These are phyloP conservation scores for Helicosporidium sp. DNA, from an alignment of 139 green algal species.

Conservation along the genomic window DNA sequence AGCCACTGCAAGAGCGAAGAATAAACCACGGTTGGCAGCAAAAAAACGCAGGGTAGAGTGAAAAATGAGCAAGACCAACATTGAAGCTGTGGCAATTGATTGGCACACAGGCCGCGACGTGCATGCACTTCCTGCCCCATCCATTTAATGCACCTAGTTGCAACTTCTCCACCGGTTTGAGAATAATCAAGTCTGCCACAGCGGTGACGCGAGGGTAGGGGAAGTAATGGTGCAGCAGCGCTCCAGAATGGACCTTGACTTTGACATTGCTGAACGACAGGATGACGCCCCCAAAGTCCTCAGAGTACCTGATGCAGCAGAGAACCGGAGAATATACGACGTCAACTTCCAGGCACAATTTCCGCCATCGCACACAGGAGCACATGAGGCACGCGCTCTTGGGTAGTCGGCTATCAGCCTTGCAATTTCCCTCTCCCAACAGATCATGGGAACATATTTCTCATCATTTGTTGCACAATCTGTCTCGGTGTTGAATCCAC, in stretches of 20 bases:
- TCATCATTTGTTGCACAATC: too few species aligned
- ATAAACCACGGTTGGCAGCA: not conserved
- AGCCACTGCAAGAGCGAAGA: slow-evolving; percentile 14
- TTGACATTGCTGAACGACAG: slow-evolving; percentile 18
- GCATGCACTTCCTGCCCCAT: too few species aligned
- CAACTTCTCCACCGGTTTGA: slow-evolving; percentile 18
- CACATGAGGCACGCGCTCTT: too few species aligned
- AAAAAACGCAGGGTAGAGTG: not conserved
- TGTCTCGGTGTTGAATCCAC: too few species aligned
- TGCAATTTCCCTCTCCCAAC: too few species aligned
- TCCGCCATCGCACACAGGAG: not conserved
- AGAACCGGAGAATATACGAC: too few species aligned
- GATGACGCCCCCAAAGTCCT: slow-evolving; percentile 28
- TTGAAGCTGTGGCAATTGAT: too few species aligned
- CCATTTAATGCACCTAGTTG: slow-evolving; percentile 25
- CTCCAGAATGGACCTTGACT: not conserved
- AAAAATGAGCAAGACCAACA: not conserved
- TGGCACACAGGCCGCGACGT: too few species aligned
- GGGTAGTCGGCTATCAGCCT: too few species aligned
- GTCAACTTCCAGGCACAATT: too few species aligned
- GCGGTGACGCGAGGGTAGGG: slow-evolving; percentile 29
- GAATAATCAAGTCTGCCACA: slow-evolving; percentile 19
- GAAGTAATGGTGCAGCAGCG: slow-evolving; percentile 34
- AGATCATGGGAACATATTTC: too few species aligned
- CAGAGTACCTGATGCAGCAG: slow-evolving; percentile 21